Base-by-base conservation (phyloP, 1,284 basidiomycete species). In the Leccinum subfulvum region DNA sequence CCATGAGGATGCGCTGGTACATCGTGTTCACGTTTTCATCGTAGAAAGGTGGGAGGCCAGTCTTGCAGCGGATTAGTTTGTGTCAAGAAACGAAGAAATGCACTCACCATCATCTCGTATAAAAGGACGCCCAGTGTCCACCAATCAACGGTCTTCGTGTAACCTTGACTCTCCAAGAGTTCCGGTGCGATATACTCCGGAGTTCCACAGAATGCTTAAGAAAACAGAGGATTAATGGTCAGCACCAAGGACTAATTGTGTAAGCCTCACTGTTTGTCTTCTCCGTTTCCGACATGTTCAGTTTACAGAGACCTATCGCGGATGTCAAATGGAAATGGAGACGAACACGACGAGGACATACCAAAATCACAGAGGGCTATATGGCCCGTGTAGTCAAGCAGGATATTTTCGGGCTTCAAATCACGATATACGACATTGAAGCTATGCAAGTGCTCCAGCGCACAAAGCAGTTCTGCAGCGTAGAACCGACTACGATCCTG, bases 391-490 rank as follows among this genome's bases (percentile, higher is more conserved):
- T 97, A 98, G 78, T 99, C 97, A 58, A 99, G 80, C 9, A 98
- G 80, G 73, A 98, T 98, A 75, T 98, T 98, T 77, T 98, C 96
- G 8, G 97, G 97, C 76, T 98, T 99, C 67, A 99, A 80, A 76
- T 98, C 97, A 59, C 95, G 92, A 78, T 99, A 99, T 54, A 99
- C 95, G 51, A 99, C 97, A 75, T 99, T 97, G 83, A 98, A 98
- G 56, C 92, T 88, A 72, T 99, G 97, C 64, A 99, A 77, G 79
- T 98, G 97, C 77, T 99, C 97, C 63, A 99, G 80, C 0, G 97
- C 97, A 69, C 92, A 91, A 23, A 99, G 82, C 21, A 99, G 82
- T 78, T 99, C 97, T 23, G 97, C 95, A 3, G 96, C 95, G 73
- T 99, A 99, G 80, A 97, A 98, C 41, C 97, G 88, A 75, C 92